Conservation (phyloP, 192 early-diverging fungal species). For the Coemansia sp. region DNA sequence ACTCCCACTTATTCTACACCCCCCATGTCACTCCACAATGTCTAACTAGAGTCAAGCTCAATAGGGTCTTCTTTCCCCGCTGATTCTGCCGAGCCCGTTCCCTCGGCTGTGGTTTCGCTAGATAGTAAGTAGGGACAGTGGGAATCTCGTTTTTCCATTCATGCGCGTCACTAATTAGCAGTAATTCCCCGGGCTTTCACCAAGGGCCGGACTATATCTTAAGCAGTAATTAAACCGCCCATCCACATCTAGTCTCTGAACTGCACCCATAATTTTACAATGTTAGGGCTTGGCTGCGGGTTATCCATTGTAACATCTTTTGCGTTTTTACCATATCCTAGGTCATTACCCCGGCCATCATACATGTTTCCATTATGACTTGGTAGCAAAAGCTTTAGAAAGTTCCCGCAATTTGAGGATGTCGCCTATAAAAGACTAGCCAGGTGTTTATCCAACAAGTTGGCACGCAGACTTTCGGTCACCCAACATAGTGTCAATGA, state of each 20-base stretch:
- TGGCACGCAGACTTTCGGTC: too few relatives aligned
- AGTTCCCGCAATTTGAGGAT: not conserved
- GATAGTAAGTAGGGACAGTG: constrained; percentile 70
- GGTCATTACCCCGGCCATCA: constrained; percentile 2
- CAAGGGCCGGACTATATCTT: not conserved
- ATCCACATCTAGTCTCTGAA: constrained; percentile 1
- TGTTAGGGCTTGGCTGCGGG: not conserved
- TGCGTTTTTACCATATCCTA: constrained; percentile 1
- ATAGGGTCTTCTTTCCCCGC: constrained; percentile 67
- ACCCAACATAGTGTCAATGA: constrained; percentile 12
- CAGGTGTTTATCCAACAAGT: too few relatives aligned
- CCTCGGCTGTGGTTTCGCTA: constrained; percentile 73
- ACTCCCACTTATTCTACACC: constrained; percentile 72
- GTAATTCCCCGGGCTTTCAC: not conserved
- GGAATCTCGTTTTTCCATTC: constrained; percentile 71
- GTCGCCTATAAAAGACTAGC: too few relatives aligned
- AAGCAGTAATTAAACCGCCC: too few relatives aligned
- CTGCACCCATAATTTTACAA: not conserved
- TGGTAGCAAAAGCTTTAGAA: not conserved
- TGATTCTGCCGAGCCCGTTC: constrained; percentile 72
- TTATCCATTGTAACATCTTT: not conserved
- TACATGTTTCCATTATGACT: not conserved
- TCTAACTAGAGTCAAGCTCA: constrained; percentile 67
- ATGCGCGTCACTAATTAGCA: constrained; percentile 70
- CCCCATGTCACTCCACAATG: constrained; percentile 71